These are phyloP conservation scores for Phenoliferia sp. DNA, from an alignment of 1,284 basidiomycete genomes.

Conservation along the genomic window DNA sequence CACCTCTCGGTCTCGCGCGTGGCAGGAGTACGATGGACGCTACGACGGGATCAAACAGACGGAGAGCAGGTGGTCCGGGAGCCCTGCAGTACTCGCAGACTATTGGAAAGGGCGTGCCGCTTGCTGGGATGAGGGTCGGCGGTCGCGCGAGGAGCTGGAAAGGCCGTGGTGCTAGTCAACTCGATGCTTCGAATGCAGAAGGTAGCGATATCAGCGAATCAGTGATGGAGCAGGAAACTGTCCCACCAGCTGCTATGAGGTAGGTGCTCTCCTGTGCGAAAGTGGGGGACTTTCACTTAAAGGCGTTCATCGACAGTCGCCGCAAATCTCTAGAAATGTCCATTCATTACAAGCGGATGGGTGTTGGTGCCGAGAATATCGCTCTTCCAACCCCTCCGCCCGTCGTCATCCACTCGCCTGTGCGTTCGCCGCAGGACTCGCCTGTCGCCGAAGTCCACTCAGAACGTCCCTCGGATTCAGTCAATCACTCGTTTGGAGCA, in stretches of 20 bases:
- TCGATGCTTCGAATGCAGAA: not conserved
- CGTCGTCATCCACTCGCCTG: conserved; percentile 28
- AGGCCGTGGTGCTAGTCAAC: not conserved
- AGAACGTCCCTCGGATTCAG: not conserved
- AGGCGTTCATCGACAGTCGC: too few relatives aligned
- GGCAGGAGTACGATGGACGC: conserved; percentile 35
- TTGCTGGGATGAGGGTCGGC: conserved; percentile 62
- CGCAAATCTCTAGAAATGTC: not conserved
- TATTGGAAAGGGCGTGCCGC: conserved; percentile 66
- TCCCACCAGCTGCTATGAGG: too few relatives aligned
- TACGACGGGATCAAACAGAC: conserved; percentile 35
- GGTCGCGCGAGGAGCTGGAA: conserved; percentile 38
- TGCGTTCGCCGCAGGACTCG: conserved; percentile 16
- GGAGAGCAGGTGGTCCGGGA: conserved; percentile 47
- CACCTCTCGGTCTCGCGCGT: conserved; percentile 50
- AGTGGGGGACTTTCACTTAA: too few relatives aligned
- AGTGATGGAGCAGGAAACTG: too few relatives aligned
- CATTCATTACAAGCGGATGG: not conserved
- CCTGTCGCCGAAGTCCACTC: not conserved
- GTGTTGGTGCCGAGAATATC: not conserved
- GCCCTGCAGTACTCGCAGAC: conserved; percentile 75
- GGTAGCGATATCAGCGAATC: not conserved
- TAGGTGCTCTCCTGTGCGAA: too few relatives aligned
- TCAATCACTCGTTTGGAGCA: not conserved
- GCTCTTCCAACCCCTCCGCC: conserved; percentile 3